Conservation (phyloP, 2,329 filamentous ascomycete species). For the Blastomyces parvus region DNA sequence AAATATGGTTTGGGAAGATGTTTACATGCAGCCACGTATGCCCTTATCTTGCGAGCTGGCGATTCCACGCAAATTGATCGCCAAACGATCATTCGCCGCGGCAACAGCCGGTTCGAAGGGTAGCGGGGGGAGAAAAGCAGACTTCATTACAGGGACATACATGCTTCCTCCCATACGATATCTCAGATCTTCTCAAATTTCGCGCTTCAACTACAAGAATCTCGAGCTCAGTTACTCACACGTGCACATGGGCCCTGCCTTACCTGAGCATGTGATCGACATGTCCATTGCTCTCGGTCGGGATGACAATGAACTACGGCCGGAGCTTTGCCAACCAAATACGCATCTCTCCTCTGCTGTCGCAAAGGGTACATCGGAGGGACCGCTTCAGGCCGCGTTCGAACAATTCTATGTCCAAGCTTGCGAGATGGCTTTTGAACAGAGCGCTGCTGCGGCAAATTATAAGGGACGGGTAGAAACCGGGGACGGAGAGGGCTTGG, state of each 20-base stretch:
- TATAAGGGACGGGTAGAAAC: slow-evolving; percentile 5
- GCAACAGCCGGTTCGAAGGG: neutral
- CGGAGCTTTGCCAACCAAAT: neutral
- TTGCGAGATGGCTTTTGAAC: slow-evolving; percentile 31
- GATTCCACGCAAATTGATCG: slow-evolving; percentile 22
- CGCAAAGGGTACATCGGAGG: slow-evolving; percentile 11
- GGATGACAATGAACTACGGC: slow-evolving; percentile 12
- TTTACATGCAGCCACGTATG: slow-evolving; percentile 16
- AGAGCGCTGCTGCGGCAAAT: slow-evolving; percentile 18
- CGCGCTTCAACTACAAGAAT: slow-evolving; percentile 27
- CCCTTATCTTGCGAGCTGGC: slow-evolving; percentile 26
- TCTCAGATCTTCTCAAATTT: slow-evolving; percentile 22
- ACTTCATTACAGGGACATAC: slow-evolving; percentile 25
- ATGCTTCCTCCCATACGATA: slow-evolving; percentile 27
- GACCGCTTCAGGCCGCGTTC: slow-evolving; percentile 22
- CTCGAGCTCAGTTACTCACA: slow-evolving; percentile 26
- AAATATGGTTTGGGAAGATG: slow-evolving; percentile 16
- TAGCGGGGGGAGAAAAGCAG: neutral
- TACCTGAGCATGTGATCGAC: slow-evolving; percentile 23
- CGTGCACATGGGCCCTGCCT: slow-evolving; percentile 27
- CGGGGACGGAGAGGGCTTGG: neutral
- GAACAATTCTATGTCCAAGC: slow-evolving; percentile 30
- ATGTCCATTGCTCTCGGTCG: slow-evolving; percentile 24
- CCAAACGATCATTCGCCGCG: neutral
- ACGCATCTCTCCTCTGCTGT: neutral